A percentile compares a stretch with the other conserved stretches of the same genome.
Conservation (phyloP, 345 rosid species). For the Eucalyptus polybractea region DNA sequence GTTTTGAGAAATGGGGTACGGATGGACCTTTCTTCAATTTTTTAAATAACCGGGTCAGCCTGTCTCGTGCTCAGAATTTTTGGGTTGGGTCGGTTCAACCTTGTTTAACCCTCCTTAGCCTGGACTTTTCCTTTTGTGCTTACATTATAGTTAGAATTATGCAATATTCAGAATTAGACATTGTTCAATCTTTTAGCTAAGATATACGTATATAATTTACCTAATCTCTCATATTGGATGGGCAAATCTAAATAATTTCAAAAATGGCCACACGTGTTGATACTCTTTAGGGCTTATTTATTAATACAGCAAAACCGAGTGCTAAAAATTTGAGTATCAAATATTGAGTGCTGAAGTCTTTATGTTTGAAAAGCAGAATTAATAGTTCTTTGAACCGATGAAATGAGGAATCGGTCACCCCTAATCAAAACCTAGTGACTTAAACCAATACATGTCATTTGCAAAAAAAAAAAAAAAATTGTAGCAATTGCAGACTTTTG, state of each 20-base stretch:
- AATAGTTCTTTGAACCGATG: neutral
- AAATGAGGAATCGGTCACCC: neutral
- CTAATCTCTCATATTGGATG: neutral
- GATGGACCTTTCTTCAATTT: neutral
- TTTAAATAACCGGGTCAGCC: neutral
- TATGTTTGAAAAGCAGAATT: too few species aligned
- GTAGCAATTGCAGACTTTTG: neutral
- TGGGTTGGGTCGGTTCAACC: neutral
- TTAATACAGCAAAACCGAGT: neutral
- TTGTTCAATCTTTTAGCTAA: neutral
- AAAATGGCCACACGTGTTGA: neutral
- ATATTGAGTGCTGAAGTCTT: neutral
- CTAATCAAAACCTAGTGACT: neutral
- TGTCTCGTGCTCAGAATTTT: neutral
- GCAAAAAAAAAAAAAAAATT: too few species aligned
- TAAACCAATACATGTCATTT: neutral
- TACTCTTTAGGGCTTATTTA: neutral
- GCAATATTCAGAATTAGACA: neutral
- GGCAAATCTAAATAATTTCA: neutral
- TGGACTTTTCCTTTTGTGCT: neutral
- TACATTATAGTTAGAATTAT: neutral
- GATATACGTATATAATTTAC: neutral
- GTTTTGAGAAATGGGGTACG: neutral
- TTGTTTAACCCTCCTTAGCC: neutral
- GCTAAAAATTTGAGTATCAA: neutral